These are phyloP conservation scores for Thalassia testudinum DNA, from an alignment of 116 monocot species.

Conservation along the genomic window DNA sequence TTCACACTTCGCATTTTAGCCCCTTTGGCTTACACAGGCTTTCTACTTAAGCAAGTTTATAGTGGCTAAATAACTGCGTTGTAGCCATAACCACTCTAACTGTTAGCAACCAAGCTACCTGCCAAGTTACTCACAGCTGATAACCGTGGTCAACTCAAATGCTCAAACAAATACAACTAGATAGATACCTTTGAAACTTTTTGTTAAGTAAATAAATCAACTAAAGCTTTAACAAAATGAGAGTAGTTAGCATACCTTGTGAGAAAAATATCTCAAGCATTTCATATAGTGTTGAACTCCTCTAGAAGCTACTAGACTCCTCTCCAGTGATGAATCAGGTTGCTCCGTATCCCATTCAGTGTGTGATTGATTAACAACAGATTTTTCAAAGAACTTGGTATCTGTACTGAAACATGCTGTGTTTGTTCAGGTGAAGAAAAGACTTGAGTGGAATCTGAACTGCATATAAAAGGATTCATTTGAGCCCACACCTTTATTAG, in stretches of 20 bases:
- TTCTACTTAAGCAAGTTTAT: too few relatives aligned
- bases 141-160: too few relatives aligned
- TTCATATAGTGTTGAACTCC: constrained; percentile 13
- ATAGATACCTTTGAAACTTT: too few relatives aligned
- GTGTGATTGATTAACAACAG: background rate
- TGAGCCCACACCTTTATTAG: constrained; percentile 8
- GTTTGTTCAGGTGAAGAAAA: background rate
- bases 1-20: too few relatives aligned
- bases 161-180: too few relatives aligned
- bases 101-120: too few relatives aligned
- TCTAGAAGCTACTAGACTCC: background rate
- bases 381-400: constrained; percentile 5
- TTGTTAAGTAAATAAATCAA: too few relatives aligned
- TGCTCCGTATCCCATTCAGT: background rate
- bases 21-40: too few relatives aligned
- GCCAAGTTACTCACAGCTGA: too few relatives aligned
- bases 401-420: constrained; percentile 1
- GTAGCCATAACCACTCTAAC: too few relatives aligned
- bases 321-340: background rate
- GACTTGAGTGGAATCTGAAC: constrained; percentile 2
- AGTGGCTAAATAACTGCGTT: too few relatives aligned
- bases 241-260: constrained; percentile 4
- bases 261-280: constrained; percentile 2
- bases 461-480: constrained; percentile 19
- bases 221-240: too few relatives aligned